Conservation (phyloP, 2,329 filamentous ascomycete species). For the Elsinoe arachidis region DNA sequence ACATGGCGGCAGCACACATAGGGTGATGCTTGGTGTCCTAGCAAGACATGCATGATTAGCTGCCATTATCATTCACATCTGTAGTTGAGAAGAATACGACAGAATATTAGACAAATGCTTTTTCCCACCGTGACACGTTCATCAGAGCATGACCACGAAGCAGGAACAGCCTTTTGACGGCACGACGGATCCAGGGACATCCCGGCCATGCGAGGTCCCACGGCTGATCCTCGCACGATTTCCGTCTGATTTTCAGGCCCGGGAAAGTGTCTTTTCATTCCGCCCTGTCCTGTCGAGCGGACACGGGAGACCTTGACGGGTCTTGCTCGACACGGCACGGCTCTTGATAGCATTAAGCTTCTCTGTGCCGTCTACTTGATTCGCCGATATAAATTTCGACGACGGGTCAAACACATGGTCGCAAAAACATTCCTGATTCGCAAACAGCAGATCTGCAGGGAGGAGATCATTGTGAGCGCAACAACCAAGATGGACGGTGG, state of each 20-base stretch:
- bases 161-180: no score
- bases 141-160: no score
- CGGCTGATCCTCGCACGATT: no score
- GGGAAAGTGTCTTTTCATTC: no score
- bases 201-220: no score
- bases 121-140: not conserved
- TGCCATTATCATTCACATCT: not conserved
- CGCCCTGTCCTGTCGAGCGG: no score
- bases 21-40: not conserved
- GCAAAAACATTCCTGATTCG: not conserved
- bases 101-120: not conserved
- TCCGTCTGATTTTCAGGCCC: conserved; percentile 2
- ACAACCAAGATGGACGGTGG: not conserved
- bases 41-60: not conserved
- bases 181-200: no score
- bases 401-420: not conserved
- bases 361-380: not conserved
- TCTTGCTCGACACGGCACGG: not conserved
- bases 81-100: not conserved
- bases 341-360: conserved; percentile 1
- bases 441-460: not conserved
- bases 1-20: not conserved
- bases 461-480: not conserved
- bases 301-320: not conserved
- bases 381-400: no score